Percentiles rank a stretch among this genome's conserved stretches.
These are phyloP conservation scores for Eucalyptus camaldulensis DNA, from an alignment of 345 rosid genomes.

Conservation along the genomic window DNA sequence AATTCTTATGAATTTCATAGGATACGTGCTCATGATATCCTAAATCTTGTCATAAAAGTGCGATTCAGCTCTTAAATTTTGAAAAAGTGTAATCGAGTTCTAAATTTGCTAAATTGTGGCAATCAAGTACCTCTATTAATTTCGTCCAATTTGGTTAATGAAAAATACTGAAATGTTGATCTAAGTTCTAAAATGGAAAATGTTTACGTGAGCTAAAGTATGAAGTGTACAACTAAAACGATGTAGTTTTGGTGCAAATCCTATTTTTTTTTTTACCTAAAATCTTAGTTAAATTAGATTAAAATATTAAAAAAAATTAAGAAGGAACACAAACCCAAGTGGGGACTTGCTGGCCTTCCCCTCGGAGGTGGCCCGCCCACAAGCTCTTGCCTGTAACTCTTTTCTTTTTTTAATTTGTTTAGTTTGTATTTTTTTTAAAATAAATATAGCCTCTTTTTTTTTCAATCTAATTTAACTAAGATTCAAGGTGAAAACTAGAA, in stretches of 20 bases:
- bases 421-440: background rate
- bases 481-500: background rate
- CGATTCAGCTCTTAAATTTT: background rate
- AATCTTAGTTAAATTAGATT: background rate
- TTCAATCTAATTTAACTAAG: background rate
- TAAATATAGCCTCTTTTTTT: background rate
- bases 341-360: background rate
- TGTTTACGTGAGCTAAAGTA: background rate
- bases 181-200: background rate
- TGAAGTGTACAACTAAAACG: background rate
- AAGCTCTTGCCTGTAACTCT: background rate
- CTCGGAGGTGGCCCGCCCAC: background rate
- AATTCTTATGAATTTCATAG: background rate
- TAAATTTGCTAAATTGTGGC: background rate
- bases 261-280: background rate
- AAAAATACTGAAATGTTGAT: background rate
- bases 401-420: background rate
- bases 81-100: background rate
- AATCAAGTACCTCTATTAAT: background rate
- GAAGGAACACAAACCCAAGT: background rate
- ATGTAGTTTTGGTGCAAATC: background rate
- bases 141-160: background rate
- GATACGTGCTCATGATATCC: background rate
- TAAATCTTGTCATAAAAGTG: background rate
- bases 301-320: background rate